These are phyloP conservation scores for Blastocladiella britannica DNA, from an alignment of 192 early-diverging fungal genomes.

Conservation along the genomic window DNA sequence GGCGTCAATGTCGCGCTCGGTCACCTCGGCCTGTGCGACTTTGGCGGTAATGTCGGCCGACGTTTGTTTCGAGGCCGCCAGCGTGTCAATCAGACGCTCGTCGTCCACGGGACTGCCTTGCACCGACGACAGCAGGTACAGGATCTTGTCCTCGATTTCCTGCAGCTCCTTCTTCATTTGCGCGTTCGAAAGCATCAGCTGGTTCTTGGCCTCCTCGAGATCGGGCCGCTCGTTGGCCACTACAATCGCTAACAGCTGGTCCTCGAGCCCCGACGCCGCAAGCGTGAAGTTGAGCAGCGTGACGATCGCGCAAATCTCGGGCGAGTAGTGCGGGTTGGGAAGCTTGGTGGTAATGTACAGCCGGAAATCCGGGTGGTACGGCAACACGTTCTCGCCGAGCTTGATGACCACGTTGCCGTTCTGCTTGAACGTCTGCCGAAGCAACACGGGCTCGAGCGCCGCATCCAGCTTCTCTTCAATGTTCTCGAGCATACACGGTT, in stretches of 20 bases:
- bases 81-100: conserved; percentile 73
- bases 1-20: conserved; percentile 85
- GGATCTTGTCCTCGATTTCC: conserved; percentile 75
- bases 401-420: conserved; percentile 87
- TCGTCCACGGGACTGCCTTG: conserved; percentile 96
- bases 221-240: conserved; percentile 90
- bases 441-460: conserved; percentile 90
- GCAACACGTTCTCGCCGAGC: conserved; percentile 91
- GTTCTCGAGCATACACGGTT: conserved; percentile 86
- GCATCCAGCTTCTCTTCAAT: conserved; percentile 85
- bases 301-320: conserved; percentile 87
- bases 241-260: conserved; percentile 88
- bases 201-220: conserved; percentile 74
- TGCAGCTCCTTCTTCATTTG: conserved; percentile 84
- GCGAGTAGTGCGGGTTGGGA: conserved; percentile 76
- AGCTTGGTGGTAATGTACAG: conserved; percentile 86
- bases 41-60: conserved; percentile 83
- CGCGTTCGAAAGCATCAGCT: conserved; percentile 81
- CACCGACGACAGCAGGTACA: conserved; percentile 78
- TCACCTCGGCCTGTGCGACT: conserved; percentile 75
- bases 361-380: conserved; percentile 92
- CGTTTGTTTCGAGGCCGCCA: conserved; percentile 89
- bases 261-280: conserved; percentile 82
- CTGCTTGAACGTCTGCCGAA: conserved; percentile 82
- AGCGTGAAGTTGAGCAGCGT: conserved; percentile 99